Conservation (phyloP, 2,329 filamentous ascomycete genomes). For the Pseudomassariella vexata region DNA sequence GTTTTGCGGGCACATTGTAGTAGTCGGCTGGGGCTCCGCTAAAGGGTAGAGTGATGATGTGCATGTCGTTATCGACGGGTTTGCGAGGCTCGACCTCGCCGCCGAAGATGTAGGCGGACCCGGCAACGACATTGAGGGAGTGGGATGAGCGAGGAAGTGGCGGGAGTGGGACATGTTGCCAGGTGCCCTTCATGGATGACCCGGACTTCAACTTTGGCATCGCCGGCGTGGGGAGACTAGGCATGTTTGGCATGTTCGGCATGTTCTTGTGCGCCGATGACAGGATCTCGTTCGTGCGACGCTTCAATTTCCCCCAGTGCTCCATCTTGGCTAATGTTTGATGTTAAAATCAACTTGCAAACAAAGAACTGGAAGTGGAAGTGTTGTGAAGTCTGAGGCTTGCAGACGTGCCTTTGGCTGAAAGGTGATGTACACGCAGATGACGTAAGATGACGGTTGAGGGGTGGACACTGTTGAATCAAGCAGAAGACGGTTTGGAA, state of each 20-base stretch:
- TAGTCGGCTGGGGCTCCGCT: conserved; percentile 55
- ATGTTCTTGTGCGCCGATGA: conserved; percentile 41
- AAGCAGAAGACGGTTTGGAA: too few species aligned
- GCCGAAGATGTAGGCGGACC: conserved; percentile 64
- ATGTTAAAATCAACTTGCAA: too few species aligned
- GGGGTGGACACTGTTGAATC: too few species aligned
- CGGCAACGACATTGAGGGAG: conserved; percentile 53
- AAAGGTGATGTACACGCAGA: not conserved
- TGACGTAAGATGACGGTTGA: conserved; percentile 7
- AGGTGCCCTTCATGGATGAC: conserved; percentile 45
- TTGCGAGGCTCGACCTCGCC: conserved; percentile 63
- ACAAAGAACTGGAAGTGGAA: too few species aligned
- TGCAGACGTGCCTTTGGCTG: not conserved
- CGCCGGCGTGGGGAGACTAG: conserved; percentile 13
- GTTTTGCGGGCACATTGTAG: conserved; percentile 45
- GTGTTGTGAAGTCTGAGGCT: not conserved
- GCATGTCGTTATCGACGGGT: conserved; percentile 68
- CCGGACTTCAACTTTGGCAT: conserved; percentile 9
- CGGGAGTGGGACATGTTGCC: conserved; percentile 52
- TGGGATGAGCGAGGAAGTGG: conserved; percentile 69
- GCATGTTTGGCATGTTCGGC: conserved; percentile 19
- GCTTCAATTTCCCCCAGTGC: conserved; percentile 46
- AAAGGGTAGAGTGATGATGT: conserved; percentile 56
- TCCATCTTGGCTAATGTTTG: conserved; percentile 35
- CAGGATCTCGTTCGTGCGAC: conserved; percentile 49